phyloP scores from a whole-genome alignment of 257 asterid genomes.

The Ajuga chamaepitys region DNA sequence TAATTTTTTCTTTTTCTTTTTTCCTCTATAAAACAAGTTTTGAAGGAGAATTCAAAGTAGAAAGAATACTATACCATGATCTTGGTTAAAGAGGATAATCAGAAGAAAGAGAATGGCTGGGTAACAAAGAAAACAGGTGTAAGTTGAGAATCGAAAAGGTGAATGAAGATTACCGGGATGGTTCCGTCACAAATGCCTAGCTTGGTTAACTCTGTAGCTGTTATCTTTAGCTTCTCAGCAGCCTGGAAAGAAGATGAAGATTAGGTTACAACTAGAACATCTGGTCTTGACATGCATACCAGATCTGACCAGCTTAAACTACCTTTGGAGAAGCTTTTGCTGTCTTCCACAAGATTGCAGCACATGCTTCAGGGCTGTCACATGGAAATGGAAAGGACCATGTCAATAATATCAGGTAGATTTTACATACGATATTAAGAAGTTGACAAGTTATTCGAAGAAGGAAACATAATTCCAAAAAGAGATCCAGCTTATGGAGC shows the following conservation, averaged over 20 bases:
- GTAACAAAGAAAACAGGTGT: background rate
- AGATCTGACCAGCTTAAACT: slow-evolving; percentile 16
- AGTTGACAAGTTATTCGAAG: background rate
- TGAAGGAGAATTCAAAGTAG: background rate
- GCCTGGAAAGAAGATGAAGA: slow-evolving; percentile 54
- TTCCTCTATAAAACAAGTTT: background rate
- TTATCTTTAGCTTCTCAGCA: slow-evolving; percentile 84
- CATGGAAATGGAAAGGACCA: slow-evolving; percentile 25
- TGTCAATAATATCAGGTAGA: slow-evolving; percentile 15
- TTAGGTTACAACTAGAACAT: slow-evolving; percentile 22
- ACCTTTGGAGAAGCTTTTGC: slow-evolving; percentile 92
- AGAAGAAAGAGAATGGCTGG: background rate
- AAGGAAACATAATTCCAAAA: slow-evolving; percentile 1
- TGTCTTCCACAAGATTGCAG: slow-evolving; percentile 85
- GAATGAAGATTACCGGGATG: slow-evolving; percentile 61
- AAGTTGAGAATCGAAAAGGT: slow-evolving; percentile 1
- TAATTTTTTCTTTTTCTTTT: background rate
- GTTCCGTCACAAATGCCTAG: slow-evolving; percentile 59
- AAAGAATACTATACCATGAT: background rate
- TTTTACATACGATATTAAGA: background rate
- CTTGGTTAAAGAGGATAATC: background rate
- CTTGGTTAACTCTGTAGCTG: slow-evolving; percentile 61
- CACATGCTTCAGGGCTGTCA: slow-evolving; percentile 97
- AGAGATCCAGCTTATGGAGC: background rate
- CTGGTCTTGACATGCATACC: slow-evolving; percentile 5